Percentiles rank a stretch among this genome's conserved stretches.
These are phyloP conservation scores for Dactylellina haptotyla DNA, from an alignment of 2,329 filamentous ascomycete species.

Conservation along the genomic window DNA sequence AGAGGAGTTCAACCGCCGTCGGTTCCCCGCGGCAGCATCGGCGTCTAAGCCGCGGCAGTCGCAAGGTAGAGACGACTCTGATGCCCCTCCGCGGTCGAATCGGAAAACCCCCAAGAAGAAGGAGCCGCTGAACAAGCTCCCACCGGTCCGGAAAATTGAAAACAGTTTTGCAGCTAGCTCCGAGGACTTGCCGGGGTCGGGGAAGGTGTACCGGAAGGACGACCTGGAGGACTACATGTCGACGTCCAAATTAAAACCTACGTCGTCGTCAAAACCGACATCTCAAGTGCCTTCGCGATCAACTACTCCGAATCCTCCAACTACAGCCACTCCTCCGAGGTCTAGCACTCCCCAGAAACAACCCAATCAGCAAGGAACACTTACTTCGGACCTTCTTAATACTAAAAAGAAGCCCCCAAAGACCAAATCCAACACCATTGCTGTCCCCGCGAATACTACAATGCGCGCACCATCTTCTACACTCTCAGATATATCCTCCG, in stretches of 20 bases:
- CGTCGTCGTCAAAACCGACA: constrained; percentile 20
- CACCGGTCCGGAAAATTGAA: constrained; percentile 65
- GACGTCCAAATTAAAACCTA: constrained; percentile 58
- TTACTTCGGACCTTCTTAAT: constrained; percentile 81
- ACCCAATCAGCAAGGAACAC: constrained; percentile 69
- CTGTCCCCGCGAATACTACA: constrained; percentile 77
- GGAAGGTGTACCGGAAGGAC: constrained; percentile 69
- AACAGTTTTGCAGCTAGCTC: constrained; percentile 58
- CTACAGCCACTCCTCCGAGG: constrained; percentile 2
- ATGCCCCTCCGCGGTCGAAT: constrained; percentile 35
- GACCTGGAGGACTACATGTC: constrained; percentile 70
- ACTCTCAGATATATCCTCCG: constrained; percentile 76
- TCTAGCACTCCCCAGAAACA: constrained; percentile 64
- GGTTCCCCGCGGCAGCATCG: constrained; percentile 56
- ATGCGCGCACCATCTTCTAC: constrained; percentile 84
- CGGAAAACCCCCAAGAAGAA: constrained; percentile 61
- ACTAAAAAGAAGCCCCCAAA: constrained; percentile 69
- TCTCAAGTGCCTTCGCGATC: constrained; percentile 34
- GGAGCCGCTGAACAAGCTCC: constrained; percentile 62
- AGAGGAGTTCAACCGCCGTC: constrained; percentile 75
- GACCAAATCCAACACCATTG: constrained; percentile 62
- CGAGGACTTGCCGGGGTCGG: constrained; percentile 65
- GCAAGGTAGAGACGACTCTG: constrained; percentile 24
- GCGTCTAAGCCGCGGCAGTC: constrained; percentile 31
- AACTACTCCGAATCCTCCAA: constrained; percentile 36